A percentile compares a stretch with the other conserved stretches of the same genome.
phyloP scores from a whole-genome alignment of 75 land plant species.

The Adiantum capillusveneris region DNA sequence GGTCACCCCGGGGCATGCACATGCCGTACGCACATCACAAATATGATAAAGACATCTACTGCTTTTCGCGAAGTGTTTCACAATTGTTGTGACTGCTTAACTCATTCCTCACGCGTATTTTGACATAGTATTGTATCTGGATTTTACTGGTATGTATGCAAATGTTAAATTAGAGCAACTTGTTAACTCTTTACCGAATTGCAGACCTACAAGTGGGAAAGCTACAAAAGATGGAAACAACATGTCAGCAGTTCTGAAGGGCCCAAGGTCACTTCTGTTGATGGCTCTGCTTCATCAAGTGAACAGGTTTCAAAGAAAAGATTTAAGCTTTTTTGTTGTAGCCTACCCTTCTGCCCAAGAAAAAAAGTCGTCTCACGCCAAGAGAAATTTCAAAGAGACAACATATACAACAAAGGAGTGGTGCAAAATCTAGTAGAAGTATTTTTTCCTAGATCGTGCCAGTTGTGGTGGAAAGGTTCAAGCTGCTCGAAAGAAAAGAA shows the following conservation, averaged over 20 bases:
- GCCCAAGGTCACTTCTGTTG: not conserved
- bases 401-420: conserved; percentile 11
- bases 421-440: conserved; percentile 12
- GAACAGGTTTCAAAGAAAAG: not conserved
- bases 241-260: not conserved
- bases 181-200: not conserved
- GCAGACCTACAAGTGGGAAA: conserved; percentile 76
- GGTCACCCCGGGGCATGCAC: too few relatives aligned
- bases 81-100: too few relatives aligned
- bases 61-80: too few relatives aligned
- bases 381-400: conserved; percentile 8
- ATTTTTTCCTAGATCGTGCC: conserved; percentile 7
- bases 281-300: not conserved
- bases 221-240: conserved; percentile 40
- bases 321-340: conserved; percentile 2
- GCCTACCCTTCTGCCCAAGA: conserved; percentile 1
- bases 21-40: too few relatives aligned
- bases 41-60: too few relatives aligned
- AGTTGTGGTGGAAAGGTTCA: conserved; percentile 1
- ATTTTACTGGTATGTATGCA: too few relatives aligned
- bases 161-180: not conserved
- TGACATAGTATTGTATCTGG: too few relatives aligned
- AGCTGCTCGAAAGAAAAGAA: not conserved
- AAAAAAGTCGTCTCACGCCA: not conserved
- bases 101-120: too few relatives aligned